Evolutionary conservation across 495 filamentous ascomycete genomes (phyloP).

Genomic region (Thermochaetoides thermophila): DNA sequence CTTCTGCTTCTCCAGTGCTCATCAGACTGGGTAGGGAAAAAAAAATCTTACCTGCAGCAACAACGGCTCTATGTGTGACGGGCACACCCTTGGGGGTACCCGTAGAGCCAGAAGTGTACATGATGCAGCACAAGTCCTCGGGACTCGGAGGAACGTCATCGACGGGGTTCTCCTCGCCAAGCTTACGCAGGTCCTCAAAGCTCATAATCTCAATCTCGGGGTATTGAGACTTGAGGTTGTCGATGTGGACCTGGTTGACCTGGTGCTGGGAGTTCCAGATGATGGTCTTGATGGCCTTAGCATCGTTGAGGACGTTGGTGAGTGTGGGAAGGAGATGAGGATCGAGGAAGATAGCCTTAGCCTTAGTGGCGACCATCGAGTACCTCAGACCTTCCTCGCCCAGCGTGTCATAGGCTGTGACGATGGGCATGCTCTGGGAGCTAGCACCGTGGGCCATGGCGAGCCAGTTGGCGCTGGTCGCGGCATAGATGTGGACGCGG

Average conservation of each 20-base stretch:
- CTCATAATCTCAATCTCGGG: constrained; percentile 58
- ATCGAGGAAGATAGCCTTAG: constrained; percentile 83
- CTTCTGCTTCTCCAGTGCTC: no score
- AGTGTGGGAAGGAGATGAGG: constrained; percentile 69
- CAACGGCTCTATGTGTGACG: constrained; percentile 73
- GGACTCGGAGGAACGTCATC: constrained; percentile 68
- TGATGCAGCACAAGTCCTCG: constrained; percentile 92
- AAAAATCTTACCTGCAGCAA: constrained; percentile 58
- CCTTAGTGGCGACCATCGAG: constrained; percentile 75
- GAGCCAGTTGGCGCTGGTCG: constrained; percentile 74
- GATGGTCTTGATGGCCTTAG: constrained; percentile 61
- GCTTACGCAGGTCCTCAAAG: constrained; percentile 71
- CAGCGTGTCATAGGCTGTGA: constrained; percentile 71
- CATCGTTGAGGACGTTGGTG: constrained; percentile 64
- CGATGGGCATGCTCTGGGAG: constrained; percentile 48
- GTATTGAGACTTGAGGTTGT: constrained; percentile 60
- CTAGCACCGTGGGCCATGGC: constrained; percentile 40
- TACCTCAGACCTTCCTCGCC: constrained; percentile 87
- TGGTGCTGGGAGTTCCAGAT: constrained; percentile 80
- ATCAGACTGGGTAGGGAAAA: neutral
- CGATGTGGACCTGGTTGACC: constrained; percentile 62
- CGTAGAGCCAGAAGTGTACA: constrained; percentile 99
- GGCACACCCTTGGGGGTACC: constrained; percentile 92
- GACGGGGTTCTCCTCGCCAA: constrained; percentile 68
- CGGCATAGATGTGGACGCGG: constrained; percentile 77